phyloP scores from a whole-genome alignment of 495 filamentous ascomycete genomes.

The Hamigera avellanea region DNA sequence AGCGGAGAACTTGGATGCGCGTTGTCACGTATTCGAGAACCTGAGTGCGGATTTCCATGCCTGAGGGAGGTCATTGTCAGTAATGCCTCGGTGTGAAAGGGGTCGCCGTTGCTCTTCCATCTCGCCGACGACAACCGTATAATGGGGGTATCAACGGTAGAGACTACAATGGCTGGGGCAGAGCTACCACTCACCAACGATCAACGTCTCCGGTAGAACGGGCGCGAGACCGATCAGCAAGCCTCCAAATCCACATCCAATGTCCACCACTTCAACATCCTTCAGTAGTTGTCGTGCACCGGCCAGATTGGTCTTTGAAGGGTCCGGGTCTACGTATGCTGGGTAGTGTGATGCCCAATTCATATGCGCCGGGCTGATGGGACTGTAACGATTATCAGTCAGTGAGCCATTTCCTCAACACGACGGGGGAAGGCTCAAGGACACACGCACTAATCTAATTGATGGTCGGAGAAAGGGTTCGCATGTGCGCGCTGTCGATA shows the following conservation, averaged over 20 bases:
- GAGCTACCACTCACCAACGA: constrained; percentile 53
- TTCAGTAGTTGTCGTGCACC: constrained; percentile 40
- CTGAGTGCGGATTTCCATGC: constrained; percentile 83
- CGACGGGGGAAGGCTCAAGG: background rate
- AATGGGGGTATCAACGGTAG: background rate
- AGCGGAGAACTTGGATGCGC: constrained; percentile 68
- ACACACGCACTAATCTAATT: constrained; percentile 63
- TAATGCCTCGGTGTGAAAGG: too few relatives aligned
- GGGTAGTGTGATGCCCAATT: constrained; percentile 84
- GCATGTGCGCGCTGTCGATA: constrained; percentile 95
- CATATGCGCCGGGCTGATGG: constrained; percentile 72
- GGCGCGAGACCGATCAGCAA: constrained; percentile 78
- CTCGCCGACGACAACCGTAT: too few relatives aligned
- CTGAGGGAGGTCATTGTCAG: constrained; percentile 10
- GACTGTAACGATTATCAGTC: constrained; percentile 40
- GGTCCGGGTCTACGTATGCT: constrained; percentile 40
- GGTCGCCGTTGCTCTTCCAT: too few relatives aligned
- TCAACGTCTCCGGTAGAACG: constrained; percentile 65
- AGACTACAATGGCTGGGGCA: background rate
- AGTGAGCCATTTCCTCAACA: background rate
- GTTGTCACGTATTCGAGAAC: constrained; percentile 84
- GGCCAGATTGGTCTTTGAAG: constrained; percentile 18
- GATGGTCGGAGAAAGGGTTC: constrained; percentile 93
- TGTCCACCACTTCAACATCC: constrained; percentile 87
- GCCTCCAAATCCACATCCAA: constrained; percentile 93